phyloP scores from a whole-genome alignment of 768 basidiomycete species.

The Phylloporus rhodoxanthus region DNA sequence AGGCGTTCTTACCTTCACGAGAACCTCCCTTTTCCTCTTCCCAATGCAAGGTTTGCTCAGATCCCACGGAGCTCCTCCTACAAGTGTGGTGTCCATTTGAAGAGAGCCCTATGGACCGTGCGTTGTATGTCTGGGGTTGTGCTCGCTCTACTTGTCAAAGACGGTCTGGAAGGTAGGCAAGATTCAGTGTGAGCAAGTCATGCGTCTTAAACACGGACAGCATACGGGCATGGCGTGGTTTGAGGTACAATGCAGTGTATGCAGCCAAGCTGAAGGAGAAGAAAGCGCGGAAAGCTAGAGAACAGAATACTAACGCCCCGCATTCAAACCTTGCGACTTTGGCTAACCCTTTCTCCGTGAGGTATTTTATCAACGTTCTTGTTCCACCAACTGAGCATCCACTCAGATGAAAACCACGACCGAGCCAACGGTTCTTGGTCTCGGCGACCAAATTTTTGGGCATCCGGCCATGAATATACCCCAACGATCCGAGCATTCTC shows the following conservation, averaged over 20 bases:
- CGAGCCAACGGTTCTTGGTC: slow-evolving; percentile 40
- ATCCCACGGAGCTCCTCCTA: slow-evolving; percentile 74
- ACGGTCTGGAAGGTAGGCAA: slow-evolving; percentile 69
- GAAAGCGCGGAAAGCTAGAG: slow-evolving; percentile 35
- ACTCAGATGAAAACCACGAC: slow-evolving; percentile 24
- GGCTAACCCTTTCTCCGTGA: slow-evolving; percentile 67
- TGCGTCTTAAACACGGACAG: slow-evolving; percentile 35
- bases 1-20: slow-evolving; percentile 68
- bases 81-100: slow-evolving; percentile 92
- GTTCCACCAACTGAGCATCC: slow-evolving; percentile 2
- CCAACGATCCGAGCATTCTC: slow-evolving; percentile 13
- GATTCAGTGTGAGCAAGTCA: not conserved
- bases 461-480: slow-evolving; percentile 17
- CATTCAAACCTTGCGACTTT: slow-evolving; percentile 30
- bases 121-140: slow-evolving; percentile 83
- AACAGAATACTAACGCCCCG: slow-evolving; percentile 34
- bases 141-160: slow-evolving; percentile 63
- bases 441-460: slow-evolving; percentile 68
- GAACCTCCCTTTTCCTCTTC: slow-evolving; percentile 61
- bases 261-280: slow-evolving; percentile 67
- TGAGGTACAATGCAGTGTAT: slow-evolving; percentile 67
- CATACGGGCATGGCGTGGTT: slow-evolving; percentile 74
- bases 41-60: slow-evolving; percentile 63
- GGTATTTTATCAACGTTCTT: slow-evolving; percentile 15
- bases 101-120: slow-evolving; percentile 77